Evolutionary conservation across 306 rosid genomes (phyloP).

Genomic region (Oxytropis ochrocephala): DNA sequence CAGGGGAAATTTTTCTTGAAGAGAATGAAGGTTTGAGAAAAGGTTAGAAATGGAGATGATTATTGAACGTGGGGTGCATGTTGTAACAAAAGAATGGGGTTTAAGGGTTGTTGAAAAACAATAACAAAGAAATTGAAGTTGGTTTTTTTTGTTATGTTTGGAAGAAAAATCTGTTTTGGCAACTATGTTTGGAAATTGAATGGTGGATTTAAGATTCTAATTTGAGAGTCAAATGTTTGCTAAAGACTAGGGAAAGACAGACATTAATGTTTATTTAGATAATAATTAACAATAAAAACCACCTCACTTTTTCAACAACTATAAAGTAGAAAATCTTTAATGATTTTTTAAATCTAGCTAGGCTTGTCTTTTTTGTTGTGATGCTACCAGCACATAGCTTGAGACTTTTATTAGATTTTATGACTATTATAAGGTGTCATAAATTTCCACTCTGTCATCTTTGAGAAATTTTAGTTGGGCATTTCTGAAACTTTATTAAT

Average conservation of each 20-base stretch:
- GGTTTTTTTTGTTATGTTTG: neutral
- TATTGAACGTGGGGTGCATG: constrained; percentile 79
- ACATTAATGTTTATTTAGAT: constrained; percentile 27
- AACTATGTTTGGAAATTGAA: constrained; percentile 26
- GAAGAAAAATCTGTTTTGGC: constrained; percentile 20
- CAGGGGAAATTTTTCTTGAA: neutral
- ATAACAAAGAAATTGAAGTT: neutral
- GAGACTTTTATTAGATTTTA: constrained; percentile 22
- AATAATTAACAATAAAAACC: neutral
- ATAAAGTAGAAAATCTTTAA: neutral
- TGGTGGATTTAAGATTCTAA: constrained; percentile 57
- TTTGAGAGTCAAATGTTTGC: constrained; percentile 50
- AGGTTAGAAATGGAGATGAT: constrained; percentile 41
- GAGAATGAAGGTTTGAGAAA: constrained; percentile 32
- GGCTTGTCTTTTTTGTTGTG: neutral
- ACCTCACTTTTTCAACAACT: neutral
- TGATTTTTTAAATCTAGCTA: neutral
- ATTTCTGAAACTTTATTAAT: neutral
- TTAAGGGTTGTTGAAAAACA: constrained; percentile 23
- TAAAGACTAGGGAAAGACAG: constrained; percentile 34
- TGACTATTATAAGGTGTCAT: constrained; percentile 13
- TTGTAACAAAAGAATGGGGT: constrained; percentile 30
- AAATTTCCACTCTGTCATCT: constrained; percentile 20
- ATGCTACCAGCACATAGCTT: constrained; percentile 5
- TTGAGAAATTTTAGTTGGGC: neutral